phyloP scores from a whole-genome alignment of 2,329 filamentous ascomycete species.

The Huntiella abstrusa region DNA sequence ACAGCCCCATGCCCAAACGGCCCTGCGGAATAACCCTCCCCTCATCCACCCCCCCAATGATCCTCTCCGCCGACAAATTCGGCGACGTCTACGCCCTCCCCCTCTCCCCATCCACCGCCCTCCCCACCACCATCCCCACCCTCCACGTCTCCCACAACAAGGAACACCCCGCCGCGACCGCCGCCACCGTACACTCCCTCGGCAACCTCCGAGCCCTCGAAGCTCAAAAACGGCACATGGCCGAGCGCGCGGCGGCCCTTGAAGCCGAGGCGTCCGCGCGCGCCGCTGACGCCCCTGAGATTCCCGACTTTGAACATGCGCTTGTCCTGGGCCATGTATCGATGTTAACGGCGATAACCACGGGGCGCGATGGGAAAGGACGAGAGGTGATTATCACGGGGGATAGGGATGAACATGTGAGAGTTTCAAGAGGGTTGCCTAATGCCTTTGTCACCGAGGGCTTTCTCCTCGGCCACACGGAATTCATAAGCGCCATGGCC shows the following conservation, averaged over 20 bases:
- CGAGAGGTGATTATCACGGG: slow-evolving; percentile 34
- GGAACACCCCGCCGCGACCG: slow-evolving; percentile 34
- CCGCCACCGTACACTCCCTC: slow-evolving; percentile 43
- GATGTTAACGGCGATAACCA: slow-evolving; percentile 62
- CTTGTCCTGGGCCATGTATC: slow-evolving; percentile 86
- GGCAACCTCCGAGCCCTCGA: slow-evolving; percentile 42
- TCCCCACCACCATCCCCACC: slow-evolving; percentile 13
- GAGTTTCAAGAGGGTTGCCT: slow-evolving; percentile 61
- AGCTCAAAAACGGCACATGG: slow-evolving; percentile 33
- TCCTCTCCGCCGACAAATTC: slow-evolving; percentile 84
- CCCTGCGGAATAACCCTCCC: slow-evolving; percentile 59
- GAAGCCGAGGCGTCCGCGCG: slow-evolving; percentile 15
- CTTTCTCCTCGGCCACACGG: slow-evolving; percentile 73
- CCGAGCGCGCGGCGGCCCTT: slow-evolving; percentile 15
- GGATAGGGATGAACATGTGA: slow-evolving; percentile 56
- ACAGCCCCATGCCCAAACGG: slow-evolving; percentile 77
- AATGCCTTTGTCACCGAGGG: slow-evolving; percentile 77
- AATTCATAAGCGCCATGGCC: slow-evolving; percentile 66
- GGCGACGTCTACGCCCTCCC: slow-evolving; percentile 88
- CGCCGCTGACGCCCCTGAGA: slow-evolving; percentile 17
- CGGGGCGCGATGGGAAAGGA: slow-evolving; percentile 20
- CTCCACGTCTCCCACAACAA: slow-evolving; percentile 17
- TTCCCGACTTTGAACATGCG: slow-evolving; percentile 48
- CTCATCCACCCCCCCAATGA: slow-evolving; percentile 42
- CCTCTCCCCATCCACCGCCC: slow-evolving; percentile 27